These are phyloP conservation scores for Rhizopus microsporus DNA, from an alignment of 371 early-diverging fungal genomes.

Conservation along the genomic window DNA sequence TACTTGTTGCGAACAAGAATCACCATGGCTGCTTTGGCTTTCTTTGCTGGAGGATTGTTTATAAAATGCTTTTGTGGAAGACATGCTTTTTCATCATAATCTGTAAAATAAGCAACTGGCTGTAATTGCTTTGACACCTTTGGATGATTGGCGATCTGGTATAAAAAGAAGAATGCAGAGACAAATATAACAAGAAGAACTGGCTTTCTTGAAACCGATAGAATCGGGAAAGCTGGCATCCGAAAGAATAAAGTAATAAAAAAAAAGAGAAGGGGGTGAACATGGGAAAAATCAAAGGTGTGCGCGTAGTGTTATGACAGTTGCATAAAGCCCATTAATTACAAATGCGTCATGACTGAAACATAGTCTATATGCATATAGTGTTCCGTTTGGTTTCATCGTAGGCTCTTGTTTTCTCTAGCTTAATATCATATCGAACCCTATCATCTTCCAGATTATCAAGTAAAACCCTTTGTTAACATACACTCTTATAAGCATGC, in stretches of 20 bases:
- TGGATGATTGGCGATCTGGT: constrained; percentile 50
- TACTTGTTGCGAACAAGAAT: constrained; percentile 53
- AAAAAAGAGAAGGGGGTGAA: not conserved
- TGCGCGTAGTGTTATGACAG: too few relatives aligned
- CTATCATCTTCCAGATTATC: too few relatives aligned
- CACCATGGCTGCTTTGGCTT: constrained; percentile 54
- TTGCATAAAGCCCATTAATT: too few relatives aligned
- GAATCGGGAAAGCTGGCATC: constrained; percentile 13
- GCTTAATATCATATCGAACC: too few relatives aligned
- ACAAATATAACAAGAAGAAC: constrained; percentile 33
- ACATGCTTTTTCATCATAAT: constrained; percentile 50
- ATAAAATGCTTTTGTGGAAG: constrained; percentile 42
- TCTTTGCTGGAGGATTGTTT: constrained; percentile 38
- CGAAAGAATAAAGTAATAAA: not conserved
- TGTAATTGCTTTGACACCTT: constrained; percentile 41
- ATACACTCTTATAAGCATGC: too few relatives aligned
- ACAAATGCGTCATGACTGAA: too few relatives aligned
- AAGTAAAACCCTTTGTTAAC: too few relatives aligned
- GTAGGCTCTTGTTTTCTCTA: too few relatives aligned
- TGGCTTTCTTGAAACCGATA: constrained; percentile 38
- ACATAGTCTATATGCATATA: too few relatives aligned
- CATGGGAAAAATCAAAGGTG: too few relatives aligned
- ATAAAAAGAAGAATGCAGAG: constrained; percentile 36
- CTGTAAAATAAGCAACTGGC: constrained; percentile 46
- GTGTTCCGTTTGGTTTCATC: too few relatives aligned